These are phyloP conservation scores for Pulveroboletus sp. DNA, from an alignment of 768 basidiomycete genomes.

Conservation along the genomic window DNA sequence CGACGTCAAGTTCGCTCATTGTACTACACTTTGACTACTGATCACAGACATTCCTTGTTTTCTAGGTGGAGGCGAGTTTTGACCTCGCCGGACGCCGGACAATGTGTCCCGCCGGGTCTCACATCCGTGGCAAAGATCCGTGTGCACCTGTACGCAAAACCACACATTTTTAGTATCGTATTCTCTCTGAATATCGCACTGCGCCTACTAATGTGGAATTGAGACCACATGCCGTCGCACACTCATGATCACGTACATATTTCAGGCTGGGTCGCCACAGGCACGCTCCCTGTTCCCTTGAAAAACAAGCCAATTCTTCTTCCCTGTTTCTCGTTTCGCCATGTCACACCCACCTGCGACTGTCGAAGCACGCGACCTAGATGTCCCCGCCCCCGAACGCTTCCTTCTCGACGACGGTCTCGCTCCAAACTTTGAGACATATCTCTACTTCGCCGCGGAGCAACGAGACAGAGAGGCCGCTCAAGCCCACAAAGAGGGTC, in stretches of 20 bases:
- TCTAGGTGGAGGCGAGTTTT: too few relatives aligned
- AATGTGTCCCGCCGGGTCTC: too few relatives aligned
- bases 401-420: conserved; percentile 20
- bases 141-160: too few relatives aligned
- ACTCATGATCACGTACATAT: background rate
- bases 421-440: conserved; percentile 30
- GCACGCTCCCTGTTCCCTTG: background rate
- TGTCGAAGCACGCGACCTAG: conserved; percentile 16
- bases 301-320: background rate
- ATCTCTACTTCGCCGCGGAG: conserved; percentile 29
- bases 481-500: conserved; percentile 17
- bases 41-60: too few relatives aligned
- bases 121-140: too few relatives aligned
- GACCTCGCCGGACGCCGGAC: too few relatives aligned
- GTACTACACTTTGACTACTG: too few relatives aligned
- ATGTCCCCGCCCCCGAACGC: conserved; percentile 12
- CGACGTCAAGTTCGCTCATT: too few relatives aligned
- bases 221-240: background rate
- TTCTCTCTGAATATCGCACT: background rate
- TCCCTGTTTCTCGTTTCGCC: background rate
- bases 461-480: conserved; percentile 28
- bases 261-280: background rate
- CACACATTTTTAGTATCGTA: too few relatives aligned
- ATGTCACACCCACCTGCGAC: conserved; percentile 24
- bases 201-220: background rate